These are phyloP conservation scores for Plasmopara viticola DNA, from an alignment of 352 stramenopile genomes.

Conservation along the genomic window DNA sequence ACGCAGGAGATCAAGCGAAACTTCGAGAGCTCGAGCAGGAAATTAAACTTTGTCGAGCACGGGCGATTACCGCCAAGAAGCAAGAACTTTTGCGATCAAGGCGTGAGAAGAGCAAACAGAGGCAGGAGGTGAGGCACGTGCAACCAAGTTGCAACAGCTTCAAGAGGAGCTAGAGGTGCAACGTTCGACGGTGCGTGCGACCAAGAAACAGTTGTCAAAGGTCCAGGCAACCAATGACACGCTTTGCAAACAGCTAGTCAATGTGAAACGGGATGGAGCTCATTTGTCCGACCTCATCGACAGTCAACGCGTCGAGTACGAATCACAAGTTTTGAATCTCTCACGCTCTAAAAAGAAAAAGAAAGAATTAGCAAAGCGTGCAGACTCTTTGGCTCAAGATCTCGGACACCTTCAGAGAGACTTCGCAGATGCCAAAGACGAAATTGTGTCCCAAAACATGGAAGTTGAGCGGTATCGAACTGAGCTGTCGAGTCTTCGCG, in stretches of 20 bases:
- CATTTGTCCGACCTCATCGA: conserved; percentile 41
- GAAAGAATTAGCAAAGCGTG: conserved; percentile 14
- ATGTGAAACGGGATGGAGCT: conserved; percentile 31
- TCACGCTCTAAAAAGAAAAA: conserved; percentile 18
- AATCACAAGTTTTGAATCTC: conserved; percentile 22
- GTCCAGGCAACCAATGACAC: conserved; percentile 29
- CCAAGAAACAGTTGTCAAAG: conserved; percentile 35
- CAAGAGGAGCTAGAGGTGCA: conserved; percentile 36
- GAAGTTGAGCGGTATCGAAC: conserved; percentile 20
- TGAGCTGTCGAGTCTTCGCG: conserved; percentile 18
- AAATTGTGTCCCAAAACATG: conserved; percentile 31
- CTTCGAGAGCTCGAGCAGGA: conserved; percentile 21
- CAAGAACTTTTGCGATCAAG: conserved; percentile 11
- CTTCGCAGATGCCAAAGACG: conserved; percentile 25
- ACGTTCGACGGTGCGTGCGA: conserved; percentile 19
- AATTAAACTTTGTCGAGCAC: conserved; percentile 5
- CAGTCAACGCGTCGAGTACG: conserved; percentile 25
- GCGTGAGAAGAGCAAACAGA: conserved; percentile 25
- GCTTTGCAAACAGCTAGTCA: conserved; percentile 32
- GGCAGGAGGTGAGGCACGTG: conserved; percentile 22
- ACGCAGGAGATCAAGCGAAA: conserved; percentile 1
- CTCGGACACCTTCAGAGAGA: conserved; percentile 23
- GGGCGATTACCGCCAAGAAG: conserved; percentile 21
- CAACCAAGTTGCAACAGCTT: conserved; percentile 17
- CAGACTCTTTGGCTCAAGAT: conserved; percentile 9